Evolutionary conservation across 805 yeast genomes (phyloP).

Genomic region (Ogataea henricii): DNA sequence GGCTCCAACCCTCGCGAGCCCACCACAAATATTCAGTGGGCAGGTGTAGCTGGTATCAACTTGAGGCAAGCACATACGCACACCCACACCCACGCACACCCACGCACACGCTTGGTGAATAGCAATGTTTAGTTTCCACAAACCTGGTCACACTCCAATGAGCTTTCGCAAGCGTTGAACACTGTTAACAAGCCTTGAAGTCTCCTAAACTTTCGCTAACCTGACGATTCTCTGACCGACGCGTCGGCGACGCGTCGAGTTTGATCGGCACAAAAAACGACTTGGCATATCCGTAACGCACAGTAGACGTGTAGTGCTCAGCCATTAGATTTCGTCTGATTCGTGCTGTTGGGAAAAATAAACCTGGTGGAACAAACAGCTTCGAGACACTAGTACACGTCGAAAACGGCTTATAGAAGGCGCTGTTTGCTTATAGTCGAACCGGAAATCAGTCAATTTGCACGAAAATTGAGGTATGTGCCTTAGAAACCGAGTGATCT

Average conservation of each 20-base stretch:
- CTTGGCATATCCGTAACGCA: slow-evolving; percentile 1
- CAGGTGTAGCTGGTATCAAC: no score
- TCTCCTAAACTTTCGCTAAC: no score
- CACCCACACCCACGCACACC: no score
- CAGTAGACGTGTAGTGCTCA: background rate
- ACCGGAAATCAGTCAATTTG: background rate
- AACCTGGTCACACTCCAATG: no score
- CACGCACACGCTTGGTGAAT: no score
- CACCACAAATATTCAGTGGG: no score
- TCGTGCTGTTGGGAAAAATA: slow-evolving; percentile 9
- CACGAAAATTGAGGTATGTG: background rate
- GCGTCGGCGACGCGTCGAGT: background rate
- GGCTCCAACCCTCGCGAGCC: slow-evolving; percentile 1
- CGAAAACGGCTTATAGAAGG: background rate
- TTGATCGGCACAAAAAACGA: no score
- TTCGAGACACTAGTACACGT: background rate
- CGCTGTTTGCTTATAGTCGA: slow-evolving; percentile 1
- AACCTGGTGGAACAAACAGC: background rate
- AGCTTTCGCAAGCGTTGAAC: no score
- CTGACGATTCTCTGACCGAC: no score
- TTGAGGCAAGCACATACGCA: no score
- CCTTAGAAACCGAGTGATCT: background rate
- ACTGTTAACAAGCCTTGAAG: no score
- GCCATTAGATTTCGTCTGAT: slow-evolving; percentile 12
- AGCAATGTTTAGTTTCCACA: no score